Conservation (phyloP, 257 asterid species). For the Solanum etuberosum region DNA sequence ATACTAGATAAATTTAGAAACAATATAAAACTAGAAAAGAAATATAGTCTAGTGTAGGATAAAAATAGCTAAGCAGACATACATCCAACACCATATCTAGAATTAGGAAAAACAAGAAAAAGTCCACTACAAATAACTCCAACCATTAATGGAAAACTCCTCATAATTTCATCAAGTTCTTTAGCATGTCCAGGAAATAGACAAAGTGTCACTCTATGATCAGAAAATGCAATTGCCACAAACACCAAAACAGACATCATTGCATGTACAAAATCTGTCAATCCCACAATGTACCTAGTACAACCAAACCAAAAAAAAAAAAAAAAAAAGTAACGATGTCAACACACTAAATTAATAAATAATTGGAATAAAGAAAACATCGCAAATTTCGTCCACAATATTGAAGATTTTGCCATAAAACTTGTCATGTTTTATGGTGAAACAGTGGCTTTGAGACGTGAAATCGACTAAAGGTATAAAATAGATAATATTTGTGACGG, state of each 20-base stretch:
- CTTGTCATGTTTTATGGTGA: not conserved
- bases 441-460: not conserved
- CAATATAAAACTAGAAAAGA: rapidly evolving
- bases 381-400: not conserved
- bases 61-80: slow-evolving; percentile 28
- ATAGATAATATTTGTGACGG: not conserved
- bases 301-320: not conserved
- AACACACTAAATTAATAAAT: not conserved
- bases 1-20: too few species aligned
- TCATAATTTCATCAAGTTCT: slow-evolving; percentile 76
- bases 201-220: slow-evolving; percentile 75
- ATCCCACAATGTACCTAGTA: slow-evolving; percentile 27
- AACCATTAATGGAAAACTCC: slow-evolving; percentile 86
- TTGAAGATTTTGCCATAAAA: not conserved
- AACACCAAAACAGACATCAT: slow-evolving; percentile 77
- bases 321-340: not conserved
- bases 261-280: slow-evolving; percentile 78
- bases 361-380: not conserved
- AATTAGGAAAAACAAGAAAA: slow-evolving; percentile 82
- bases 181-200: slow-evolving; percentile 60
- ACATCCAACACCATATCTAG: slow-evolving; percentile 78
- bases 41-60: not conserved
- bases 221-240: slow-evolving; percentile 67
- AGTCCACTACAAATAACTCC: slow-evolving; percentile 77
- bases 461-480: not conserved